Evolutionary conservation across 768 basidiomycete genomes (phyloP).

Genomic region (Collybia nuda): DNA sequence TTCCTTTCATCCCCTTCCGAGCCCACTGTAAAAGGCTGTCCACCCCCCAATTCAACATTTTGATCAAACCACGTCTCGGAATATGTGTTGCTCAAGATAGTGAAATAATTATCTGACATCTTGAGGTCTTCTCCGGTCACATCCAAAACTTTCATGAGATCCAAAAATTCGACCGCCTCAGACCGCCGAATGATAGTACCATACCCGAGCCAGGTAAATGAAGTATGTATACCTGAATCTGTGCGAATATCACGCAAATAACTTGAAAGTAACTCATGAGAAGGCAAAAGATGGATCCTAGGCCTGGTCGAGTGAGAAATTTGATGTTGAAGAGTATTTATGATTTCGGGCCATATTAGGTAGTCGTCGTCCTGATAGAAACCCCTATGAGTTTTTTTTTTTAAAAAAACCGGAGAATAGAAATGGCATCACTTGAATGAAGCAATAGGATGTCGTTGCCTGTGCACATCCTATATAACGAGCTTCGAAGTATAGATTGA

Average conservation of each 20-base stretch:
- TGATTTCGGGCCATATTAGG: conserved; percentile 55
- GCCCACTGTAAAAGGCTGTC: conserved; percentile 62
- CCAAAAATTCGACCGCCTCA: conserved; percentile 45
- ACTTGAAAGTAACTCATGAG: conserved; percentile 60
- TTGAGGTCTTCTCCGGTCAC: conserved; percentile 48
- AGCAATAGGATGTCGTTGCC: conserved; percentile 53
- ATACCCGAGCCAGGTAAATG: conserved; percentile 69
- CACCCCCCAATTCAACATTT: conserved; percentile 59
- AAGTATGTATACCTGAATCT: conserved; percentile 40
- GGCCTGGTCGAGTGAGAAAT: conserved; percentile 23
- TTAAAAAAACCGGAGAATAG: not conserved
- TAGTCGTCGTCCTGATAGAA: conserved; percentile 65
- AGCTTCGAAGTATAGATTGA: conserved; percentile 62
- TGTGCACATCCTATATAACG: conserved; percentile 58
- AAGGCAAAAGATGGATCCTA: conserved; percentile 55
- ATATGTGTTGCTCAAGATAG: conserved; percentile 52
- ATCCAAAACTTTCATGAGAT: conserved; percentile 42
- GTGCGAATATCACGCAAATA: conserved; percentile 43
- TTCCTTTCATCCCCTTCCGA: conserved; percentile 58
- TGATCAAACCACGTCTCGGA: conserved; percentile 68
- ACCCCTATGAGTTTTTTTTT: too few species aligned
- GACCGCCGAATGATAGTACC: conserved; percentile 52
- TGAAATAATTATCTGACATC: conserved; percentile 75
- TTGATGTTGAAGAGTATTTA: conserved; percentile 46
- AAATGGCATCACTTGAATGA: conserved; percentile 50